Base-by-base conservation (phyloP, 257 asterid species). In the Jaltomata sinuosa region DNA sequence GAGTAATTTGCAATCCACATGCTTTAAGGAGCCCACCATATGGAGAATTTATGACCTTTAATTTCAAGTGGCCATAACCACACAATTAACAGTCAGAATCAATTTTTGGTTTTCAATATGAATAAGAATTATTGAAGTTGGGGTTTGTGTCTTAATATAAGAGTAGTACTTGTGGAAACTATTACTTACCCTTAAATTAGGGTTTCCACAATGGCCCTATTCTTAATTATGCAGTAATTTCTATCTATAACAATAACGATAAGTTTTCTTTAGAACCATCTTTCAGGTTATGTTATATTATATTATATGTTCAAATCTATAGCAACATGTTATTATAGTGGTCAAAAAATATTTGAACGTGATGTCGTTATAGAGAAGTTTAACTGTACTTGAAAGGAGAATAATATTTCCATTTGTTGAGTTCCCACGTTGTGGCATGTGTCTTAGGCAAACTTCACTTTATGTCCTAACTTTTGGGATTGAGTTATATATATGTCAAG, bases 61-160 rank as follows among this genome's bases (percentile, higher is more conserved):
- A n/a, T n/a, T n/a, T 59, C 79, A 22, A 87, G 82, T 84, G 77
- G 85, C 69, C 85, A 89, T 84, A 86, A 89, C 84, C 84, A 86
- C 64, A 86, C 89, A 61, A 87, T 84, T 82, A 87, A 85, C 88
- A 80, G 68, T 90, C 83, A 57, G 79, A 87, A 87, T 88, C 84
- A 85, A 64, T 18, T 12, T 27, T 38, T 38, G 83, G 83, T 54
- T 87, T 83, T 81, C 81, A 84, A 68, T n/a, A n/a, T 86, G 89
- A 88, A 88, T 47, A 79, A 65, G 83, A 88, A 82, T 85, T 84
- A 87, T 74, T 83, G 89, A 88, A 71, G 72, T 84, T 81, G 89
- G 81, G 83, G 89, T 27, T 76, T 61, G 52, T 34, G 22, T 59
- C n/a, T n/a, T n/a, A n/a, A n/a, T n/a, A n/a, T 45, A 59, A 50